phyloP scores from a whole-genome alignment of 176 grass and related monocot genomes.

The Pontederia paniculata region DNA sequence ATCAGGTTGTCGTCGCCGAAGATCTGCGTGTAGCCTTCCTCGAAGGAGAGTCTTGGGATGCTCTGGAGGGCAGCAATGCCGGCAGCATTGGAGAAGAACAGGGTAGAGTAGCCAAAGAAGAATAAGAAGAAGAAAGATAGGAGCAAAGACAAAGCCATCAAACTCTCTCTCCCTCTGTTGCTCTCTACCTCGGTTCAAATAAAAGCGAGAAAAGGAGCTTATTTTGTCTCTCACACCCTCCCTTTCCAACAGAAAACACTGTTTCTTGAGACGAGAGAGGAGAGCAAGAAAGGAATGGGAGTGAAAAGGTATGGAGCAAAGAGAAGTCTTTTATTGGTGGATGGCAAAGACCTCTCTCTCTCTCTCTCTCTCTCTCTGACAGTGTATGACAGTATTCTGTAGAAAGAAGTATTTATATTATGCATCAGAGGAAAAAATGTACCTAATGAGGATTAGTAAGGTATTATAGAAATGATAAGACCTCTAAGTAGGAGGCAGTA shows the following conservation, averaged over 20 bases:
- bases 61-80: not conserved
- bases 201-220: not conserved
- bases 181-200: not conserved
- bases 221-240: not conserved
- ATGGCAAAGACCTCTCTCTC: not conserved
- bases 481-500: too few species aligned
- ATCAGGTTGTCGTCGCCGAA: conserved; percentile 11
- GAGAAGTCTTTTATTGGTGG: not conserved
- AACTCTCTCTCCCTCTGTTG: not conserved
- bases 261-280: not conserved
- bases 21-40: conserved; percentile 15
- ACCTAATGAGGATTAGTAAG: too few species aligned
- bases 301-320: not conserved
- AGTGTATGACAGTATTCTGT: too few species aligned
- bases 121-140: conserved; percentile 5
- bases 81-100: not conserved
- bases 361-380: too few species aligned
- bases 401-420: too few species aligned
- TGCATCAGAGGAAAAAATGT: too few species aligned
- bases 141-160: not conserved
- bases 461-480: too few species aligned
- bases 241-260: not conserved
- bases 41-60: not conserved
- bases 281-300: not conserved
- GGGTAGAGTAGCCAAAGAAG: not conserved